Evolutionary conservation across 2,329 filamentous ascomycete species (phyloP), one percentile per base, ranked within the genome.

Genomic region (Sphaerulina vaccinii): DNA sequence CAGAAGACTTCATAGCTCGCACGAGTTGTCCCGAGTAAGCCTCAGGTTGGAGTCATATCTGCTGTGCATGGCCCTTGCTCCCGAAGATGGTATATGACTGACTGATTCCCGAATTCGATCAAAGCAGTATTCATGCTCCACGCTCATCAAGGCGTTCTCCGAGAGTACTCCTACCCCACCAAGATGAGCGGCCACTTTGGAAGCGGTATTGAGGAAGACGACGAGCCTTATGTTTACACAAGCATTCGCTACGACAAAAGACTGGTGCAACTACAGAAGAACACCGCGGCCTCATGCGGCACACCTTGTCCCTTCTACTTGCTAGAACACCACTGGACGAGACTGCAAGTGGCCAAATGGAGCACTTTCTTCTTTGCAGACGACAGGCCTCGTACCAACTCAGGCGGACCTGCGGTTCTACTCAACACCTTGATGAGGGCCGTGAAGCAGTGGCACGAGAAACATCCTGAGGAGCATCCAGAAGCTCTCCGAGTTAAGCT

Each of bases 341-440:
- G 79, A 75, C 15, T 85, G 77, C 37, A 61, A 61, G 32, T 60
- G 55, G 46, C 64, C 68, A 62, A 66, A 49, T 67, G 65, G 72
- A 84, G 83, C 62, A 75, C 73, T 60, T 58, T 96, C 68, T 63
- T 57, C 81, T 83, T 39, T 86, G 91, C 66, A 85, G 90, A 47
- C 80, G 96, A 66, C 75, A 90, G n/a, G 79, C 75, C 62, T 75
- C 79, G 37, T 75, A 78, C 19, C 65, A 72, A 55, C 71, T 77
- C 58, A 78, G 78, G 73, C 49, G 67, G 73, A 18, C 71, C 63
- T 21, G 50, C 61, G 16, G 56, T 63, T 5, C 57, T 68, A n/a
- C 56, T 65, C 33, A 66, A 57, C 57, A 64, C 18, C 50, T 72
- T 53, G 57, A 67, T 57, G 7, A 61, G 57, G 52, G 70, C 63